phyloP scores from a whole-genome alignment of 371 early-diverging fungal species.

The Mortierella sp. region DNA sequence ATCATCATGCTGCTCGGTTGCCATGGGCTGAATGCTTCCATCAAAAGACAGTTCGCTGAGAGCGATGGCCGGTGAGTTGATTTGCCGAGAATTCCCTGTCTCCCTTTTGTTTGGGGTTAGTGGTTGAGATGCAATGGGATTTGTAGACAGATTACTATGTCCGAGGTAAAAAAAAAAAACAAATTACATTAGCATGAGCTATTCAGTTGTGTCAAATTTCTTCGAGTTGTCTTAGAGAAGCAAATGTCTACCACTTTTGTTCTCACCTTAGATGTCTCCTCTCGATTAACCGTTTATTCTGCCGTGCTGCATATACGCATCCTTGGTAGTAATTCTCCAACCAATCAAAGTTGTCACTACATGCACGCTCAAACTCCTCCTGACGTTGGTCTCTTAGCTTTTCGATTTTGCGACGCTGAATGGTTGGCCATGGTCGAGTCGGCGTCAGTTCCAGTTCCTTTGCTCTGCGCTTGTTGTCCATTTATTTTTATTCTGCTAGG shows the following conservation, averaged over 20 bases:
- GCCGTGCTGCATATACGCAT: constrained; percentile 44
- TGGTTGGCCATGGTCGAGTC: constrained; percentile 27
- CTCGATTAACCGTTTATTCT: constrained; percentile 18
- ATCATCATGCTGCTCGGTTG: neutral
- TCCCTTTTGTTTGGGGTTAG: neutral
- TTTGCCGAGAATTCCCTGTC: neutral
- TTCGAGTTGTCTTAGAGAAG: neutral
- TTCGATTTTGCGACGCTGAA: constrained; percentile 32
- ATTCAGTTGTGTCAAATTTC: neutral
- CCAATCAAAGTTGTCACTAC: constrained; percentile 45
- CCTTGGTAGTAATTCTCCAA: constrained; percentile 54
- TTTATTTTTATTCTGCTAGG: neutral
- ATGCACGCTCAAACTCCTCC: constrained; percentile 33
- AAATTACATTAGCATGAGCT: neutral
- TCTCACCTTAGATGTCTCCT: neutral
- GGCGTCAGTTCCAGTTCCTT: neutral
- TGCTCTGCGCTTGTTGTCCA: constrained; percentile 18
- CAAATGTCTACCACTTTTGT: neutral
- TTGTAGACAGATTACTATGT: neutral
- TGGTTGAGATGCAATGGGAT: neutral
- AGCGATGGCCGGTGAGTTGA: neutral
- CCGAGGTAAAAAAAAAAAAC: neutral
- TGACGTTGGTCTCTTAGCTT: constrained; percentile 36
- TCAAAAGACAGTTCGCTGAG: neutral
- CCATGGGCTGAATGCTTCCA: neutral